Evolutionary conservation across 257 asterid genomes (phyloP).

Genomic region (Fraxinus anomala): DNA sequence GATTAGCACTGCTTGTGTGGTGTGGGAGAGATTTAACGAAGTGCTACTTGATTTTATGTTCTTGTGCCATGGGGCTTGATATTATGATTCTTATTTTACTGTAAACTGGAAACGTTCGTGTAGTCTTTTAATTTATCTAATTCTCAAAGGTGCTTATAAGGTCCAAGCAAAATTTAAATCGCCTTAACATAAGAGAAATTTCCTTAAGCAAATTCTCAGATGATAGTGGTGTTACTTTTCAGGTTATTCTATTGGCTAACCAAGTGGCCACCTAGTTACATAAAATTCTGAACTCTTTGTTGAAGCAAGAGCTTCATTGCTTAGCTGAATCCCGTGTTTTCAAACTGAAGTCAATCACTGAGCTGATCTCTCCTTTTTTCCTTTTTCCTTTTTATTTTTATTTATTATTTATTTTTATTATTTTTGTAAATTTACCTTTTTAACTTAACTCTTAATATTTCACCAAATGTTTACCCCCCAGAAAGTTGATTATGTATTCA

Average conservation of each 20-base stretch:
- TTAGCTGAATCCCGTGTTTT: too few species aligned
- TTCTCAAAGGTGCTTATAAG: background rate
- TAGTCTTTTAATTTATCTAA: constrained; percentile 8
- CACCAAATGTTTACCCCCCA: background rate
- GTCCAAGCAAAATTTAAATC: background rate
- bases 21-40: constrained; percentile 7
- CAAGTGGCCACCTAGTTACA: background rate
- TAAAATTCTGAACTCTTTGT: background rate
- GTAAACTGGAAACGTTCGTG: background rate
- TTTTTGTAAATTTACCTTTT: too few species aligned
- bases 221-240: background rate
- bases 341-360: background rate
- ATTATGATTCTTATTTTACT: constrained; percentile 1
- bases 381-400: too few species aligned
- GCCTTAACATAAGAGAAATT: constrained; percentile 1
- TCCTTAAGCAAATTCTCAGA: constrained; percentile 9
- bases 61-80: background rate
- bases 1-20: background rate
- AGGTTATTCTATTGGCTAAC: background rate
- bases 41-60: background rate
- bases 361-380: background rate
- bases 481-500: background rate
- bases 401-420: too few species aligned
- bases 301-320: too few species aligned
- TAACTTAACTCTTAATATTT: background rate